Conservation (phyloP, 23 red algal genomes). For the Gracilaria caudata region DNA sequence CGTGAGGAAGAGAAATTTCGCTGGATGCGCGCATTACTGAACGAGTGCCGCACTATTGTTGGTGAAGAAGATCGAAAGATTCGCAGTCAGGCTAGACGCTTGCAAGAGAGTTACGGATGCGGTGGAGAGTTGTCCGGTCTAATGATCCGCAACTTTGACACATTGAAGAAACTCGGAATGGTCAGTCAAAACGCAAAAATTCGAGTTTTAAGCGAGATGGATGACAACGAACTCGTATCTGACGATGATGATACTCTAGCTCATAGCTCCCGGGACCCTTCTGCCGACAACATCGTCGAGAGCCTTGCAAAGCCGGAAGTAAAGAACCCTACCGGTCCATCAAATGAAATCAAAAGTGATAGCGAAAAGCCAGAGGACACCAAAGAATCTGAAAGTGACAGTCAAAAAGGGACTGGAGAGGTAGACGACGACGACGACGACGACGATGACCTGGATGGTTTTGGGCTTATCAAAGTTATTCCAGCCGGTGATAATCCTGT, state of each 20-base stretch:
- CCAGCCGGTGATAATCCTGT: slow-evolving; percentile 23
- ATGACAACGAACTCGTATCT: slow-evolving; percentile 45
- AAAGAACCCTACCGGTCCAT: background rate
- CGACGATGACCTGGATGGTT: slow-evolving; percentile 54
- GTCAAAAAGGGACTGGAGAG: background rate
- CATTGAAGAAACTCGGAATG: slow-evolving; percentile 69
- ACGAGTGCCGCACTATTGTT: slow-evolving; percentile 46
- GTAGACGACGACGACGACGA: slow-evolving; percentile 38
- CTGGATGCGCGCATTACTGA: slow-evolving; percentile 48
- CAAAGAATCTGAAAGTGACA: background rate
- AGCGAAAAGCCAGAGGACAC: background rate
- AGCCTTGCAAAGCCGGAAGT: background rate
- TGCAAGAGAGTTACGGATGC: slow-evolving; percentile 58
- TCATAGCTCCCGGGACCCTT: slow-evolving; percentile 3
- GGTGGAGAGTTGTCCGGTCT: slow-evolving; percentile 47
- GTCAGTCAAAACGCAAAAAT: slow-evolving; percentile 58
- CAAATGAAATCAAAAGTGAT: background rate
- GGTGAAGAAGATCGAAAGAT: slow-evolving; percentile 66
- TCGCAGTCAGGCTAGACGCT: slow-evolving; percentile 47
- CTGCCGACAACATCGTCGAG: slow-evolving; percentile 1
- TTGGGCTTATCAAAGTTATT: slow-evolving; percentile 66
- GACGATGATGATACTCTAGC: slow-evolving; percentile 2
- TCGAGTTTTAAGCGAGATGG: slow-evolving; percentile 54
- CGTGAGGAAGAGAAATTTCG: slow-evolving; percentile 16
- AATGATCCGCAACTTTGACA: slow-evolving; percentile 66